phyloP scores from a whole-genome alignment of 2,329 filamentous ascomycete species.

The Sporothrix humicola region DNA sequence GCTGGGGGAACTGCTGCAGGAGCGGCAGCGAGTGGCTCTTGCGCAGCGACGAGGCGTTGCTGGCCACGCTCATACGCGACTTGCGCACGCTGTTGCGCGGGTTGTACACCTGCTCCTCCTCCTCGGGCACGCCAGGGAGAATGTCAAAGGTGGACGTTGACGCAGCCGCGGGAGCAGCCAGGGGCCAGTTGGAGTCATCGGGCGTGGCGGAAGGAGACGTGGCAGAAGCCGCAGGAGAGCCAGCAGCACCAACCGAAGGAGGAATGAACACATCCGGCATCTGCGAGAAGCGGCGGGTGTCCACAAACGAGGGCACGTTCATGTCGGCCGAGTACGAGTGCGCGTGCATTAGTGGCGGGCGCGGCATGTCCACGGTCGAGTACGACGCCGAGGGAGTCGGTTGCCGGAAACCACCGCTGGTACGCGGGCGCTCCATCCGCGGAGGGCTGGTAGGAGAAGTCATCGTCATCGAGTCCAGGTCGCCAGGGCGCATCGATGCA shows the following conservation, averaged over 20 bases:
- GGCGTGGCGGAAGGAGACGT: constrained; percentile 40
- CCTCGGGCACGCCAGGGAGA: constrained; percentile 66
- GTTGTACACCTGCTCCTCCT: constrained; percentile 59
- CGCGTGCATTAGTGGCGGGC: constrained; percentile 51
- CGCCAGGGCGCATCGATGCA: constrained; percentile 53
- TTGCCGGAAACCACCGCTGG: constrained; percentile 53
- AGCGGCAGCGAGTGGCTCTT: constrained; percentile 62
- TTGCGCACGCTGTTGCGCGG: constrained; percentile 41
- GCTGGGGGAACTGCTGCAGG: constrained; percentile 53
- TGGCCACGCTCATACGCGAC: constrained; percentile 53
- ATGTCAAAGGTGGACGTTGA: constrained; percentile 47
- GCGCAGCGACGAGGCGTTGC: constrained; percentile 58
- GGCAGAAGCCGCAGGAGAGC: background rate
- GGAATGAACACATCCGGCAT: constrained; percentile 43
- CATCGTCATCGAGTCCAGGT: constrained; percentile 46
- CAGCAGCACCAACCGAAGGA: background rate
- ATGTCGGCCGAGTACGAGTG: constrained; percentile 42
- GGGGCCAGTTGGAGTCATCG: constrained; percentile 53
- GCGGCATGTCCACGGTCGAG: constrained; percentile 35
- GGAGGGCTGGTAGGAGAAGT: background rate
- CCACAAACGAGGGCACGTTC: constrained; percentile 36
- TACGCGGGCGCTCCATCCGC: constrained; percentile 49
- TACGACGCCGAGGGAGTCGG: constrained; percentile 17
- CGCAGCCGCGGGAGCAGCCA: constrained; percentile 47
- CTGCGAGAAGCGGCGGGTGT: constrained; percentile 46